phyloP scores from a whole-genome alignment of 1,284 basidiomycete species.

The Sparassis latifolia region DNA sequence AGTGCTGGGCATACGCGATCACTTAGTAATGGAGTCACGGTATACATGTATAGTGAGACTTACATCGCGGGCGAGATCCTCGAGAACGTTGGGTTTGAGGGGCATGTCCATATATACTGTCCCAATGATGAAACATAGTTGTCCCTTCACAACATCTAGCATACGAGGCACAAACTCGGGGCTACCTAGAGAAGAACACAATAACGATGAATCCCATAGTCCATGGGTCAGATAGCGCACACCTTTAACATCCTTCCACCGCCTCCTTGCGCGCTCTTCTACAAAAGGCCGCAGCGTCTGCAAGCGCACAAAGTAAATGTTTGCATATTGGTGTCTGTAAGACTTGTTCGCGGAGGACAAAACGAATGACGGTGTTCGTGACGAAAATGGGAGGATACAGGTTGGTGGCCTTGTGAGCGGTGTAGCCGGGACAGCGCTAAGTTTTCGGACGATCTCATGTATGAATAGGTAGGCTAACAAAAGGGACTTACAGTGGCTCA shows the following conservation, averaged over 20 bases:
- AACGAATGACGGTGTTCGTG: conserved; percentile 48
- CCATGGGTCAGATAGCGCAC: conserved; percentile 12
- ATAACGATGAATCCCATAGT: background rate
- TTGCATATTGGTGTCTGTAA: conserved; percentile 87
- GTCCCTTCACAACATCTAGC: conserved; percentile 81
- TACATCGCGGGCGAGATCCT: conserved; percentile 92
- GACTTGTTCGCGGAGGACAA: conserved; percentile 52
- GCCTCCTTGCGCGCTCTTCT: conserved; percentile 52
- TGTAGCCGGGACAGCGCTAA: conserved; percentile 15
- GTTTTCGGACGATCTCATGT: background rate
- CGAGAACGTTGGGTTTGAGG: conserved; percentile 93
- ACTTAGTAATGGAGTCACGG: background rate
- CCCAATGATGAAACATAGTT: conserved; percentile 87
- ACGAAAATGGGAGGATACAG: conserved; percentile 17
- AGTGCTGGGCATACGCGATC: conserved; percentile 54
- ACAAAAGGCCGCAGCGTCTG: conserved; percentile 58
- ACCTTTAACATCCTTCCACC: conserved; percentile 69
- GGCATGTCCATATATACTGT: conserved; percentile 99
- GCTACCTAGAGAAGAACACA: conserved; percentile 38
- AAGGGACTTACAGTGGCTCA: conserved; percentile 5
- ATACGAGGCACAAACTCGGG: conserved; percentile 79
- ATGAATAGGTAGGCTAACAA: background rate
- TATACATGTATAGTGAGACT: conserved; percentile 22
- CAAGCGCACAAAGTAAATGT: conserved; percentile 85
- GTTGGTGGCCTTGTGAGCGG: conserved; percentile 22